phyloP scores from a whole-genome alignment of 192 early-diverging fungal species.

The Coemansia sp. region DNA sequence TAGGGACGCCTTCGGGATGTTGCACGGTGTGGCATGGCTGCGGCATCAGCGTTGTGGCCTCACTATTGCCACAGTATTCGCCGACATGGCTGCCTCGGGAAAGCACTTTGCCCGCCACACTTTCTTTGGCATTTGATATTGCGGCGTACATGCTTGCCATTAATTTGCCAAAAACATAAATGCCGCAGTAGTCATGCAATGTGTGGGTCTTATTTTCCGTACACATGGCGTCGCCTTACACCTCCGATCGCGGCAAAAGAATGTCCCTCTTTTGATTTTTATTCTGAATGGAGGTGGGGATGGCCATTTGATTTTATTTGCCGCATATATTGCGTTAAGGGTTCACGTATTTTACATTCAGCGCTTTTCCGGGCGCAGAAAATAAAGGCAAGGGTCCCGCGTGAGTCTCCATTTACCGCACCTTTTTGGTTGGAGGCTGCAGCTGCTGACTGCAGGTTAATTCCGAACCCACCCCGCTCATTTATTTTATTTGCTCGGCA shows the following conservation, averaged over 20 bases:
- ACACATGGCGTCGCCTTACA: constrained; percentile 3
- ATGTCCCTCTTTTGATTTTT: constrained; percentile 3
- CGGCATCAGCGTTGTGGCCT: not conserved
- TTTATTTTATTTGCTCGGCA: not conserved
- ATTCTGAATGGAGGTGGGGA: not conserved
- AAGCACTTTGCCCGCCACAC: not conserved
- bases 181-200: constrained; percentile 4
- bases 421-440: not conserved
- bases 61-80: not conserved
- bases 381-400: constrained; percentile 1
- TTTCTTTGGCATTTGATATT: not conserved
- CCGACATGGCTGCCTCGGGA: not conserved
- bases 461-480: constrained; percentile 4
- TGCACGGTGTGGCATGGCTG: not conserved
- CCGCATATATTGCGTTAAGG: constrained; percentile 1
- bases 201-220: not conserved
- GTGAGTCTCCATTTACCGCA: constrained; percentile 6
- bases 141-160: constrained; percentile 1
- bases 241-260: constrained; percentile 6
- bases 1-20: not conserved
- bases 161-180: not conserved
- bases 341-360: not conserved
- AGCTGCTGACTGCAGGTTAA: constrained; percentile 3
- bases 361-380: not conserved
- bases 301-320: not conserved